phyloP scores from a whole-genome alignment of 1,139 yeast genomes.

The Hansenula sp. region DNA sequence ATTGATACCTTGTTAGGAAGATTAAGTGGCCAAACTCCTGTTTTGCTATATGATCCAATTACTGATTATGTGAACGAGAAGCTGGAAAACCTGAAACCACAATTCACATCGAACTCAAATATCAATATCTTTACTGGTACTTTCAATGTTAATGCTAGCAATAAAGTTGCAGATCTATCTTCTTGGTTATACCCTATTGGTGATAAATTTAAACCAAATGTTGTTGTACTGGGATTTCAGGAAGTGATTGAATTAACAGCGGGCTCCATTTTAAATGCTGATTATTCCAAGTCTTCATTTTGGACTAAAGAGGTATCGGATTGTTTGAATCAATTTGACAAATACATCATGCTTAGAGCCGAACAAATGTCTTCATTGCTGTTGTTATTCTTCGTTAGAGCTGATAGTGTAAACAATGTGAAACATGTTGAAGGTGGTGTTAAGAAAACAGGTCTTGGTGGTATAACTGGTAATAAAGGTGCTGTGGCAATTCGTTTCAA shows the following conservation, averaged over 20 bases:
- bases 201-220: slow-evolving; percentile 49
- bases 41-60: slow-evolving; percentile 81
- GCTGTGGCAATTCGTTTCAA: slow-evolving; percentile 83
- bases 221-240: slow-evolving; percentile 85
- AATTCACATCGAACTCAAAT: slow-evolving; percentile 58
- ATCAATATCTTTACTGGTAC: slow-evolving; percentile 79
- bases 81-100: slow-evolving; percentile 43
- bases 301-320: slow-evolving; percentile 60
- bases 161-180: slow-evolving; percentile 49
- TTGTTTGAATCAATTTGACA: slow-evolving; percentile 48
- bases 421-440: slow-evolving; percentile 70
- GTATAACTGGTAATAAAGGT: slow-evolving; percentile 94
- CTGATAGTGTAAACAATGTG: slow-evolving; percentile 48
- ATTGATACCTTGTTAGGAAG: slow-evolving; percentile 86
- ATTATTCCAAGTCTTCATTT: slow-evolving; percentile 56
- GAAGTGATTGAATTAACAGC: slow-evolving; percentile 91
- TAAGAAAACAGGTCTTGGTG: slow-evolving; percentile 93
- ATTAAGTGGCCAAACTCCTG: slow-evolving; percentile 65
- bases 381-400: slow-evolving; percentile 60
- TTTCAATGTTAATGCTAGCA: slow-evolving; percentile 82
- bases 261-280: slow-evolving; percentile 70
- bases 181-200: slow-evolving; percentile 82
- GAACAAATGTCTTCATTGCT: slow-evolving; percentile 89
- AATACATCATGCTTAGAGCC: slow-evolving; percentile 69
- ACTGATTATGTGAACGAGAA: slow-evolving; percentile 73